Conservation (phyloP, 495 filamentous ascomycete species). For the Neurospora sublineolata region DNA sequence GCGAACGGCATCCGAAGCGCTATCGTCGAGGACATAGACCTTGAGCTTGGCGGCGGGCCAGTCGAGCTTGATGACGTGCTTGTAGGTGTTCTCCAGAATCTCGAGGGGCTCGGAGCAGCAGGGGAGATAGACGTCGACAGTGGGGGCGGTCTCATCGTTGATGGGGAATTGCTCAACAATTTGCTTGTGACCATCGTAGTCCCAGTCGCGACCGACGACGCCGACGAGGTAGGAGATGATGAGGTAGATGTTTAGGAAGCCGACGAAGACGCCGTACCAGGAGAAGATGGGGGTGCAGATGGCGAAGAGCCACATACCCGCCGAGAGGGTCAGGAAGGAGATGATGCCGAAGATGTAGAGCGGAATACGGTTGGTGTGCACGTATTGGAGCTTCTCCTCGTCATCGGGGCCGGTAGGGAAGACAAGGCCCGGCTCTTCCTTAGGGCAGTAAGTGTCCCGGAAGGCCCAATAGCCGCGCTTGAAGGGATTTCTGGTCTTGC, state of each 20-base stretch:
- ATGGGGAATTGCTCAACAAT: conserved; percentile 15
- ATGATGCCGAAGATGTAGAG: conserved; percentile 23
- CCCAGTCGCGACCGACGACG: conserved; percentile 21
- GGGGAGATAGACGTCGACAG: conserved; percentile 23
- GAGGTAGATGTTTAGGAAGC: conserved; percentile 25
- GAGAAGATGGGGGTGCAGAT: conserved; percentile 18
- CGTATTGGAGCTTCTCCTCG: conserved; percentile 19
- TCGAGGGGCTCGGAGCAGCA: conserved; percentile 25
- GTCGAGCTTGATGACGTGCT: conserved; percentile 19
- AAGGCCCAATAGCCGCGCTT: conserved; percentile 11
- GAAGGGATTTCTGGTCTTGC: conserved; percentile 8
- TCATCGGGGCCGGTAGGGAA: conserved; percentile 20
- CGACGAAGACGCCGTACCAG: conserved; percentile 26
- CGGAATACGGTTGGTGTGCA: conserved; percentile 21
- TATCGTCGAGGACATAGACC: conserved; percentile 21
- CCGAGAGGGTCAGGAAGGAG: conserved; percentile 21
- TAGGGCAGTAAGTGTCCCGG: conserved; percentile 19
- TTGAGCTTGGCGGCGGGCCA: conserved; percentile 17
- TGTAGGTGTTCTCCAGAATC: conserved; percentile 25
- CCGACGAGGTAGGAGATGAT: conserved; percentile 24
- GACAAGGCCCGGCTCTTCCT: conserved; percentile 17
- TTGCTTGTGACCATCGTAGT: conserved; percentile 12
- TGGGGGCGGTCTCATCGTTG: conserved; percentile 18
- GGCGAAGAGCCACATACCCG: conserved; percentile 25
- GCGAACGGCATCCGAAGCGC: conserved; percentile 10